Base-by-base conservation (phyloP, 371 early-diverging fungal species). In the Apophysomyces sp. region DNA sequence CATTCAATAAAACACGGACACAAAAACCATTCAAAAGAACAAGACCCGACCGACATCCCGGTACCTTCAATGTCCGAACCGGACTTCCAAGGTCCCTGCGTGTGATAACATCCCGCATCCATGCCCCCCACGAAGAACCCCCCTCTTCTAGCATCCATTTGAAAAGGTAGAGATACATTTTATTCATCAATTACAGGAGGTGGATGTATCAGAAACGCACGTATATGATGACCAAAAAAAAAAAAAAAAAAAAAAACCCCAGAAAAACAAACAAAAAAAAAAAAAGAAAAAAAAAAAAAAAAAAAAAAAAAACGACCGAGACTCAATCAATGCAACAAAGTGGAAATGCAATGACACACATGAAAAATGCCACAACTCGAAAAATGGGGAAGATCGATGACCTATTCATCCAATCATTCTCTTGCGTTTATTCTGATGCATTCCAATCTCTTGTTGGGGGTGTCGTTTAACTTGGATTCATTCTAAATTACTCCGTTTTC, bases 71-170 rank as follows among this genome's bases (percentile, higher is more conserved):
- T 34, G 13, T 34, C 34, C 34, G 34, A 34, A 8, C 34, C 34
- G 34, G 34, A 34, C 34, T 1, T 34, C 0, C 34, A 34, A 13
- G 11, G 4, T 2, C 13, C 13, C 11, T 34, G 11, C 34, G 34
- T 34, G 5, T 1, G 34, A 34, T 34, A 11, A 34, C 8, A 8
- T 1, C 34, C 34, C 34, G 34, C 34, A 11, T 13, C 34, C 13
- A 13, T 13, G 8, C 34, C 34, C 34, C 34, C 8, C 13, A 44
- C 49, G 9, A 44, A 44, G 49, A 21, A 21, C 21, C 49, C 49
- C 49, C 49, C 49, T 44, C 49, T 44, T 44, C 49, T 44, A 44
- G 49, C 49, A 44, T 44, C 49, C 49, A 44, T 44, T 44, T 26
- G 49, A 44, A 44, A 44, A 21, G 49, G 16, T 21, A 44, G 11